phyloP scores from a whole-genome alignment of 2,329 filamentous ascomycete genomes.

The Penicillium brasilianum region DNA sequence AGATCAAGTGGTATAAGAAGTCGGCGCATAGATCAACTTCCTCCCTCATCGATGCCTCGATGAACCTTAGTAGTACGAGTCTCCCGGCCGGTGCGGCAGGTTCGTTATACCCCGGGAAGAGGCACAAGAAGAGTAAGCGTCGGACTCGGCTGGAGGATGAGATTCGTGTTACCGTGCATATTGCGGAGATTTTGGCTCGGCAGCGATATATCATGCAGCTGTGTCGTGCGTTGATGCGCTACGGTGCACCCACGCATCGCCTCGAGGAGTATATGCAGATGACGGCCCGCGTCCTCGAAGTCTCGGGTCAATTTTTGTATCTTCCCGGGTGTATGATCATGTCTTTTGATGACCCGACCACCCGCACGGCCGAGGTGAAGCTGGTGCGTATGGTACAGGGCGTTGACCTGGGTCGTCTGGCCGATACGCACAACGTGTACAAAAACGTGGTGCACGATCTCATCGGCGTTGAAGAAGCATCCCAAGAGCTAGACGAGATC shows the following conservation, averaged over 20 bases:
- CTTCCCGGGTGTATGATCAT: slow-evolving; percentile 95
- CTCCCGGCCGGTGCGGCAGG: slow-evolving; percentile 35
- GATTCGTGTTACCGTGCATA: slow-evolving; percentile 65
- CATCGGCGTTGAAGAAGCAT: slow-evolving; percentile 55
- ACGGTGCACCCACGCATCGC: slow-evolving; percentile 89
- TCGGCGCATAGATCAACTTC: slow-evolving; percentile 42
- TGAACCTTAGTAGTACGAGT: slow-evolving; percentile 42
- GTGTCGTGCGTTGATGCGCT: slow-evolving; percentile 87
- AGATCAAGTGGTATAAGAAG: slow-evolving; percentile 52
- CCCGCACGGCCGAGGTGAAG: slow-evolving; percentile 56
- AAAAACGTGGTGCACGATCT: slow-evolving; percentile 57
- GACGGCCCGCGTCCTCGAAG: slow-evolving; percentile 84
- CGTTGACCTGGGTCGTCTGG: slow-evolving; percentile 52
- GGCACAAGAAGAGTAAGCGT: slow-evolving; percentile 34
- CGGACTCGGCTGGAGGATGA: slow-evolving; percentile 53
- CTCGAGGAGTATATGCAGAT: slow-evolving; percentile 91
- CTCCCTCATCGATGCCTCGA: slow-evolving; percentile 46
- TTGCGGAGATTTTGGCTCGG: slow-evolving; percentile 73
- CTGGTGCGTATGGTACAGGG: slow-evolving; percentile 51
- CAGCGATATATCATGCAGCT: slow-evolving; percentile 86
- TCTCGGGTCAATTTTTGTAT: slow-evolving; percentile 89
- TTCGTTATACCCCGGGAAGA: slow-evolving; percentile 22
- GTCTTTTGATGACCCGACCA: slow-evolving; percentile 70
- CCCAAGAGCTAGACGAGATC: slow-evolving; percentile 57
- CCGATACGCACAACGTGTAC: slow-evolving; percentile 55